Percentiles rank a stretch among this genome's conserved stretches.
Conservation (phyloP, 225 moss, liverwort and hornwort species). For the Climacium dendroides region DNA sequence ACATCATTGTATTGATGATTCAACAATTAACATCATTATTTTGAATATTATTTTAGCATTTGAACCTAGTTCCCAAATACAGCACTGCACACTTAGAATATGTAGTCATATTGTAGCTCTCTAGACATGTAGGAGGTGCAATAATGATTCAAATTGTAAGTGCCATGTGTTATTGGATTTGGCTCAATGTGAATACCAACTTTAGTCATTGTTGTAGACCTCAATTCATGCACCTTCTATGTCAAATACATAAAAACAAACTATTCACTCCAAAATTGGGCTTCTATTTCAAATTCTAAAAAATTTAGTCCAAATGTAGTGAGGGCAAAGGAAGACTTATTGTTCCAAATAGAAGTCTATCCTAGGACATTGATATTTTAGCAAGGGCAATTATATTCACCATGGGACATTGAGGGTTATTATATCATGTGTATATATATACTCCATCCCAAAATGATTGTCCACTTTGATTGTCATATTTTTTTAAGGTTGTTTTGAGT, state of each 20-base stretch:
- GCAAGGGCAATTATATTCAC: not conserved
- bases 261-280: not conserved
- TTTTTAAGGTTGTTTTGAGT: too few relatives aligned
- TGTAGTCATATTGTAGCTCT: not conserved
- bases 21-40: not conserved
- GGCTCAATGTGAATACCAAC: not conserved
- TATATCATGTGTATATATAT: too few relatives aligned
- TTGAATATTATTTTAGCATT: not conserved
- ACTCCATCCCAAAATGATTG: too few relatives aligned
- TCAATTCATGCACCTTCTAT: not conserved
- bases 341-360: not conserved
- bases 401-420: not conserved
- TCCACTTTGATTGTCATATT: too few relatives aligned
- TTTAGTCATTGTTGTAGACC: too few relatives aligned
- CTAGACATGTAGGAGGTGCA: not conserved
- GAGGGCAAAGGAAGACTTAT: not conserved
- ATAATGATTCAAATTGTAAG: not conserved
- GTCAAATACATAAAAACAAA: too few relatives aligned
- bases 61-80: not conserved
- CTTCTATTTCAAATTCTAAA: not conserved
- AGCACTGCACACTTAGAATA: not conserved
- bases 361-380: not conserved
- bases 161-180: not conserved
- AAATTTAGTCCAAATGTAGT: not conserved
- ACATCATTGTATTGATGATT: not conserved